Base-by-base conservation (phyloP, 1,284 basidiomycete genomes). In the Leccinum fallax region DNA sequence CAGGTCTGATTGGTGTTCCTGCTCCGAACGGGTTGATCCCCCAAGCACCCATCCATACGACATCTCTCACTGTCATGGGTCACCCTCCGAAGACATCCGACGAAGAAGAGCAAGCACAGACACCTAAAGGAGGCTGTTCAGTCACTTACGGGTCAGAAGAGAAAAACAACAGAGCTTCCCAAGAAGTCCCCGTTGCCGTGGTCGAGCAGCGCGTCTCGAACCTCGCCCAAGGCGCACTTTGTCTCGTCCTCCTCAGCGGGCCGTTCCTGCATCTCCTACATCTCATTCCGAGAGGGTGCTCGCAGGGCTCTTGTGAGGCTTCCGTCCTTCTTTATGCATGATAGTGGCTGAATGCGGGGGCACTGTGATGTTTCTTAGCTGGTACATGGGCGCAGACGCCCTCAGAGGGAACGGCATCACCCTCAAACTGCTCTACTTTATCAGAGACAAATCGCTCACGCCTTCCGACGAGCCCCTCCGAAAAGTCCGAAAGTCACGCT, bases 21-120 rank as follows among this genome's bases (percentile, higher is more conserved):
- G 95, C 96, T 0, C 96, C 96, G 0, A 98, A 98, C 70, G 96
- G 95, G 4, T 83, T 97, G 24, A 97, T 99, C 55, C 96, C 96
- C 0, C 97, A 98, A 77, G 96, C 97, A 1, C 97, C 96, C 0
- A 92, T 97, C 26, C 95, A 98, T 70, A 98, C 96, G 0, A 85
- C 87, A 13, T 92, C 94, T 7, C 85, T 99, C 0, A 81, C 92
- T 16, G 83, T 97, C 46, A 89, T 93, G 83, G 87, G 89, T 2
- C 77, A 69, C 15, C 74, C 77, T 2, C 55, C 65, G 38, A 86
- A 81, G 63, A 78, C 83, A 21, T 68, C 74, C 9, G 83, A 83
- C 30, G 79, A 80, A 62, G 80, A 80, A 63, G 74, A 77, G 63
- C 48, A 60, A 38, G 66, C 71, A 21, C 61, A 62, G n/a, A 61